Evolutionary conservation across 202 grass and related monocot genomes (phyloP).

Genomic region (Panicum hallii): DNA sequence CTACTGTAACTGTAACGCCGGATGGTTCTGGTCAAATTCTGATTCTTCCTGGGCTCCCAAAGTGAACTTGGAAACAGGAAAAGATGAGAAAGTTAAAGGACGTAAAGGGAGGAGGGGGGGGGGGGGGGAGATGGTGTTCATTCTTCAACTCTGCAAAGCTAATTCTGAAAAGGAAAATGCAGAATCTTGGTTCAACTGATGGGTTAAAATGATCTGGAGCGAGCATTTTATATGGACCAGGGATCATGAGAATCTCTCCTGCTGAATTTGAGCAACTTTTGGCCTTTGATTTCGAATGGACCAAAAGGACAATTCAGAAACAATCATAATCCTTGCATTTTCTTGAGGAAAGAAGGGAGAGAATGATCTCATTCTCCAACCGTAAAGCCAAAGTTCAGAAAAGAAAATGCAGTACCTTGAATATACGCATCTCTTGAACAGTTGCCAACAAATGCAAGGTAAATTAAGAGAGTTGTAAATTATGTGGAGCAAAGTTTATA

Average conservation of each 20-base stretch:
- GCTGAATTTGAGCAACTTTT: neutral
- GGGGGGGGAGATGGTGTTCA: no score
- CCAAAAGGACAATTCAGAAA: neutral
- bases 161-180: conserved; percentile 1
- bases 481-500: neutral
- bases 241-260: neutral
- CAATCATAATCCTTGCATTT: neutral
- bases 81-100: neutral
- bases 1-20: neutral
- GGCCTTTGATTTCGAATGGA: neutral
- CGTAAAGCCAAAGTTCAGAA: conserved; percentile 16
- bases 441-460: neutral
- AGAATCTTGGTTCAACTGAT: neutral
- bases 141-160: neutral
- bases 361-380: neutral
- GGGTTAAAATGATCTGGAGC: neutral
- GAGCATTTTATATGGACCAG: neutral
- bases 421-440: neutral
- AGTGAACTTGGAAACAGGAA: conserved; percentile 32
- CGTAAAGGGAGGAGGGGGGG: neutral
- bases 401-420: neutral
- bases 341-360: neutral
- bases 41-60: neutral
- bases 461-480: neutral
- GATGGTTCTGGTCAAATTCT: neutral